Evolutionary conservation across 176 grass and related monocot species (phyloP).

Genomic region (Thinopyrum elongatum): DNA sequence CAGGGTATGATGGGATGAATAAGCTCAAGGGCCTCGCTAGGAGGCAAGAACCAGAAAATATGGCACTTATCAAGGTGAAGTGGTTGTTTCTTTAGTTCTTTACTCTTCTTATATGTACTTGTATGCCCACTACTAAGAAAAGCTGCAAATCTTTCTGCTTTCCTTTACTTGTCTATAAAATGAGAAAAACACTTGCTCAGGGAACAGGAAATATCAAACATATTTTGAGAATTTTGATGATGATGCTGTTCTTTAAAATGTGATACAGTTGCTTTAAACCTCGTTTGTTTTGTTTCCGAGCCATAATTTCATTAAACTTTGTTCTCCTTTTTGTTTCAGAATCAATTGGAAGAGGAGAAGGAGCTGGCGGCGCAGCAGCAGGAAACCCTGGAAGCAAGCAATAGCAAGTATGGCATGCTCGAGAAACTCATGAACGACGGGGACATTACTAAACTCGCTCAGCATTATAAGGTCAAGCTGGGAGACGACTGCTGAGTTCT

Average conservation of each 20-base stretch:
- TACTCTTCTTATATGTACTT: constrained; percentile 6
- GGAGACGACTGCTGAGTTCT: constrained; percentile 23
- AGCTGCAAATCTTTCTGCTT: background rate
- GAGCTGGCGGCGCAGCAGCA: constrained; percentile 47
- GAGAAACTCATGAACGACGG: constrained; percentile 41
- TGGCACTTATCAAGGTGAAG: constrained; percentile 59
- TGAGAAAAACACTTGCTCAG: constrained; percentile 6
- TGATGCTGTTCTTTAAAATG: background rate
- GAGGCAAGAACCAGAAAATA: constrained; percentile 52
- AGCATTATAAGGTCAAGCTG: constrained; percentile 43
- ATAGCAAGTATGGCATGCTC: constrained; percentile 51
- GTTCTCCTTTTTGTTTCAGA: constrained; percentile 31
- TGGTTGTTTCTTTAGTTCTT: background rate
- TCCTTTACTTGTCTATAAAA: background rate
- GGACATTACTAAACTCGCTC: constrained; percentile 29
- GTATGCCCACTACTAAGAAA: background rate
- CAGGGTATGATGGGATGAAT: constrained; percentile 28
- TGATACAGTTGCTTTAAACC: background rate
- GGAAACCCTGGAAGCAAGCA: constrained; percentile 39
- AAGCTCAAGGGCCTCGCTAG: constrained; percentile 38
- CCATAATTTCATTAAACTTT: background rate
- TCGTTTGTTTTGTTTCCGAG: background rate
- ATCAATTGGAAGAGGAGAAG: constrained; percentile 58
- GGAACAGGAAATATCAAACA: background rate
- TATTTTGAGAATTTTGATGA: background rate